Base-by-base conservation (phyloP, 192 early-diverging fungal species). In the Backusella luteola region DNA sequence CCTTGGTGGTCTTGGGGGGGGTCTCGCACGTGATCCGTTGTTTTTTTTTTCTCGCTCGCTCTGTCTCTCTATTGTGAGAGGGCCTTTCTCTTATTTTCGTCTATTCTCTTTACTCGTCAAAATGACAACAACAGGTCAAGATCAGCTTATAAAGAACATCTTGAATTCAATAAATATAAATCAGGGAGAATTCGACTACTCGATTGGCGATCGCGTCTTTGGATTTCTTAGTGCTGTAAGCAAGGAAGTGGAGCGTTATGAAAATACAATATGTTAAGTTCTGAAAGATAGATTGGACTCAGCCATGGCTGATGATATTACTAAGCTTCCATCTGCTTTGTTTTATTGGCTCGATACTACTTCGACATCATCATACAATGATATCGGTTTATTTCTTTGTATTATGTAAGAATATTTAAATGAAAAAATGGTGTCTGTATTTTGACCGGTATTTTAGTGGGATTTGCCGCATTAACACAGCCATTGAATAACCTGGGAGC, bases 281-380 rank as follows among this genome's bases (percentile, higher is more conserved):
- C 23, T 26, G 21, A 59, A 59, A 88, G 87, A 67, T 88, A 32
- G 85, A 88, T 39, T 88, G 87, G 87, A 77, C 81, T 19, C 87
- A 88, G 75, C 81, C 79, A 8, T 88, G 84, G 84, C 79, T 88
- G 7, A 68, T 80, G 26, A 63, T 67, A 38, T 80, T 88, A 19
- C 38, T 88, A 35, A 68, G 66, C 1, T 70, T 85, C 53, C 87
- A 88, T 67, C n/a, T 80, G 23, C 21, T 77, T 19, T 76, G 80
- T 67, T 79, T 88, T 49, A 23, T 88, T 2, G 36, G 35, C 4
- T 72, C 84, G 5, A 56, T 88, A 14, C 26, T 79, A n/a, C 21
- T 86, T 6, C 77, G 87, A 12, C 83, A 88, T 23, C 78, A 73
- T 12, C 82, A 81, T 35, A 83, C 83, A 38, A 26, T 74, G 3